Percentiles rank a stretch among this genome's conserved stretches.
Evolutionary conservation across 176 grass and related monocot species (phyloP).

Genomic region (Dactylis glomerata): DNA sequence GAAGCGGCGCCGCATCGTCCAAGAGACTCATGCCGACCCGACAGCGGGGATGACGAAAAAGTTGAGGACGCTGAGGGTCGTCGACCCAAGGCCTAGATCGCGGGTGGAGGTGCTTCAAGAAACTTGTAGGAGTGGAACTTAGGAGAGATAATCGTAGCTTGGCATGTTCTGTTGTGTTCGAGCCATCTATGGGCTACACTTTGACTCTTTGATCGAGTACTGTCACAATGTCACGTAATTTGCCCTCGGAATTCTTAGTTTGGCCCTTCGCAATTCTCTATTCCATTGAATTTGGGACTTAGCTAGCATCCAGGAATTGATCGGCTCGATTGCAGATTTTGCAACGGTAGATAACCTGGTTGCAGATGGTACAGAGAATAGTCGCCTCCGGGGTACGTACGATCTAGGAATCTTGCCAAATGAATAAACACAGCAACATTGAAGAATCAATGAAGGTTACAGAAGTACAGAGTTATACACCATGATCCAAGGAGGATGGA

Average conservation of each 20-base stretch:
- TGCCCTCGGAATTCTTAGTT: neutral
- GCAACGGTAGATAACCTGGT: no score
- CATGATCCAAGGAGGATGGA: no score
- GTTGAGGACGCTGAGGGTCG: neutral
- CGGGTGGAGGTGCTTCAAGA: neutral
- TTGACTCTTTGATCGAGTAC: neutral
- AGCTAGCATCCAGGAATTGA: no score
- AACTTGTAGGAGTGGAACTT: neutral
- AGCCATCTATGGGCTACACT: neutral
- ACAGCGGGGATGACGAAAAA: neutral
- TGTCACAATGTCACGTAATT: neutral
- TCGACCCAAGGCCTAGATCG: neutral
- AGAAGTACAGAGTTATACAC: no score
- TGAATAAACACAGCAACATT: no score
- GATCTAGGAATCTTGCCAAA: no score
- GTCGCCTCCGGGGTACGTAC: no score
- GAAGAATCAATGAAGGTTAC: no score
- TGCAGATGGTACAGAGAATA: no score
- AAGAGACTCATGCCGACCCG: neutral
- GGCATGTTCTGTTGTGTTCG: neutral
- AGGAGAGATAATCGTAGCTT: neutral
- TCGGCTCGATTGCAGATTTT: no score
- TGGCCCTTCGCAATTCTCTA: neutral
- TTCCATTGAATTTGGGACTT: no score
- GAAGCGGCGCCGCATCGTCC: neutral